phyloP scores from a whole-genome alignment of 345 rosid genomes.

The Moricandia moricandioides region DNA sequence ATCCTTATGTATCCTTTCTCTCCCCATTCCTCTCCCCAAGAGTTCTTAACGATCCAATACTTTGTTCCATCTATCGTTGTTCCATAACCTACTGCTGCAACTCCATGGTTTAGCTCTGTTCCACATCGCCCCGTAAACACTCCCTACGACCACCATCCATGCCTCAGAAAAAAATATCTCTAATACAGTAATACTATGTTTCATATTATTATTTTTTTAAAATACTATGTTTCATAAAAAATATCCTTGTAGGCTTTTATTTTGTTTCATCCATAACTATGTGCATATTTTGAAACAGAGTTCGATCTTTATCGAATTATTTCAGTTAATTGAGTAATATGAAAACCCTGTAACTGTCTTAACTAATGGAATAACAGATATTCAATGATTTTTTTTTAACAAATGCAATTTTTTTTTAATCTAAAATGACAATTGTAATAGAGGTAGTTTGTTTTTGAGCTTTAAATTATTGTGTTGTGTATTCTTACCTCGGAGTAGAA shows the following conservation, averaged over 20 bases:
- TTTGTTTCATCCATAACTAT: neutral
- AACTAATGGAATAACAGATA: neutral
- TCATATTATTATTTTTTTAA: neutral
- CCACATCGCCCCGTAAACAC: slow-evolving; percentile 64
- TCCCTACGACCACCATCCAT: slow-evolving; percentile 41
- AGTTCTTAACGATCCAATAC: slow-evolving; percentile 74
- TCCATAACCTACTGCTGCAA: slow-evolving; percentile 69
- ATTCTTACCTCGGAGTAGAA: slow-evolving; percentile 54
- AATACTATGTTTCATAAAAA: neutral
- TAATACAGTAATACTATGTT: neutral
- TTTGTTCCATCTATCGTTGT: slow-evolving; percentile 64
- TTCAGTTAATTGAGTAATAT: neutral
- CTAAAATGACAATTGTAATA: neutral
- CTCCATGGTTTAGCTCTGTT: slow-evolving; percentile 65
- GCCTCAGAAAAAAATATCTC: neutral
- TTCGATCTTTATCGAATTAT: neutral
- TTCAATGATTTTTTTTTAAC: neutral
- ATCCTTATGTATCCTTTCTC: slow-evolving; percentile 68
- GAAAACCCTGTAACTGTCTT: neutral
- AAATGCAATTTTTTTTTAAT: neutral
- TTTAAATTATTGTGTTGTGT: neutral
- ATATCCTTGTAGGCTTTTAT: neutral
- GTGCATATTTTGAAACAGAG: neutral
- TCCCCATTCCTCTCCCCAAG: slow-evolving; percentile 83
- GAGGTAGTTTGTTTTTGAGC: neutral